Conservation (phyloP, 2,329 filamentous ascomycete species). For the Botrytis hyacinthi region DNA sequence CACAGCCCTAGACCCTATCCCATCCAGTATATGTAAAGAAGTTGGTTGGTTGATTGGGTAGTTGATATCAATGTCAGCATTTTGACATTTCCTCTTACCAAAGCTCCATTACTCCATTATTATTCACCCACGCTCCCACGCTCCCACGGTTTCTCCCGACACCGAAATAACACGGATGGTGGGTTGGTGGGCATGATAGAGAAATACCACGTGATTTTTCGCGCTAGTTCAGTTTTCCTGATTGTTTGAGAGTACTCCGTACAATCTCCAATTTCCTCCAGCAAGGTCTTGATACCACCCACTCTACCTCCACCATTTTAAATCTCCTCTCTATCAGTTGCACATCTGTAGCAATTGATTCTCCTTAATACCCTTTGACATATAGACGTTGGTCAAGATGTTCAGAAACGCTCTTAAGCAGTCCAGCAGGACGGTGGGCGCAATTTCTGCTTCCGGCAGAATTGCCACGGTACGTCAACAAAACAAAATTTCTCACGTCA, state of each 20-base stretch:
- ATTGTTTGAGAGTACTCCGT: constrained; percentile 8
- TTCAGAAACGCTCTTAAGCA: constrained; percentile 98
- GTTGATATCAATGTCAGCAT: neutral
- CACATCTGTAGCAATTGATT: constrained; percentile 66
- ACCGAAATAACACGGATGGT: constrained; percentile 10
- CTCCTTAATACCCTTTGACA: constrained; percentile 51
- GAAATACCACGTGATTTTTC: neutral
- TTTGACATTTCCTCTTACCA: neutral
- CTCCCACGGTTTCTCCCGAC: constrained; percentile 18
- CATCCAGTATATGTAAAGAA: neutral
- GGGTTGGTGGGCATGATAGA: neutral
- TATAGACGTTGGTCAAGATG: constrained; percentile 65
- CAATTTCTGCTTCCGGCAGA: constrained; percentile 88
- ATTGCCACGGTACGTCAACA: constrained; percentile 85
- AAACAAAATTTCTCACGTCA: constrained; percentile 41
- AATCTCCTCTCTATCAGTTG: constrained; percentile 64
- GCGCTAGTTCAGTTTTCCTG: constrained; percentile 21
- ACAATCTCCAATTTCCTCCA: constrained; percentile 26
- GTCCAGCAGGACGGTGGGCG: constrained; percentile 91
- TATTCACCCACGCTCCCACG: neutral
- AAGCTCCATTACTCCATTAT: neutral
- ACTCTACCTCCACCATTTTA: constrained; percentile 38
- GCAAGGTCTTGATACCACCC: constrained; percentile 36
- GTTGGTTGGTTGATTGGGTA: neutral
- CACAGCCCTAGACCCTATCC: neutral